Evolutionary conservation across 2,329 filamentous ascomycete species (phyloP).

Genomic region (Fusarium sarcochroum): DNA sequence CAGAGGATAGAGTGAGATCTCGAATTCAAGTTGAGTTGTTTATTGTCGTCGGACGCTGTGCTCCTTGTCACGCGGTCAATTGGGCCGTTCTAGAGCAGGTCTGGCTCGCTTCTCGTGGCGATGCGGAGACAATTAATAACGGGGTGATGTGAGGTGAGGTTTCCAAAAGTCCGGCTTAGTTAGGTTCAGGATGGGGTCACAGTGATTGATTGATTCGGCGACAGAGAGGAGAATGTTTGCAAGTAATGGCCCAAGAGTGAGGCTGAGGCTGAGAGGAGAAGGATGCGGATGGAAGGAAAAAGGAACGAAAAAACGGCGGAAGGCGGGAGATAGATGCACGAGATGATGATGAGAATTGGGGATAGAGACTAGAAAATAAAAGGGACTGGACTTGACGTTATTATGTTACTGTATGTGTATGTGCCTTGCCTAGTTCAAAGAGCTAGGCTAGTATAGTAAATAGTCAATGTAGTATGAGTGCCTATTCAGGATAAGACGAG

Average conservation of each 20-base stretch:
- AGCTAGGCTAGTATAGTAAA: slow-evolving; percentile 24
- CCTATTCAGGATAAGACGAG: slow-evolving; percentile 37
- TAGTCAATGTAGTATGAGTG: slow-evolving; percentile 22
- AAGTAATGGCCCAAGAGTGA: neutral
- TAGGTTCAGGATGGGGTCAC: neutral
- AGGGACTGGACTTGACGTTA: slow-evolving; percentile 14
- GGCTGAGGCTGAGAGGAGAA: neutral
- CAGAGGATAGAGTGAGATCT: slow-evolving; percentile 4
- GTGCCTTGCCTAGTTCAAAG: slow-evolving; percentile 32
- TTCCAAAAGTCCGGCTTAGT: neutral
- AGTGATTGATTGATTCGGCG: neutral
- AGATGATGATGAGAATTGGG: slow-evolving; percentile 22
- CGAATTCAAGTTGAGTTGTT: slow-evolving; percentile 9
- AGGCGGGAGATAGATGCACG: slow-evolving; percentile 14
- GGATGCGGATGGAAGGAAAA: slow-evolving; percentile 12
- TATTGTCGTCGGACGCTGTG: slow-evolving; percentile 15
- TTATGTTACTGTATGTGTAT: slow-evolving; percentile 12
- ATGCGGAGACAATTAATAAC: slow-evolving; percentile 32
- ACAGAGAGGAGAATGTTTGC: neutral
- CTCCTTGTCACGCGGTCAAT: slow-evolving; percentile 36
- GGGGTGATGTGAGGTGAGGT: slow-evolving; percentile 4
- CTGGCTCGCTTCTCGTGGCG: slow-evolving; percentile 26
- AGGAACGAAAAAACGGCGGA: slow-evolving; percentile 25
- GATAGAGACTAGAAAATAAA: slow-evolving; percentile 21
- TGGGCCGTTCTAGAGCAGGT: slow-evolving; percentile 35